Evolutionary conservation across 139 green algal genomes (phyloP).

Genomic region (Auxenochlorella pyrenoidosa): DNA sequence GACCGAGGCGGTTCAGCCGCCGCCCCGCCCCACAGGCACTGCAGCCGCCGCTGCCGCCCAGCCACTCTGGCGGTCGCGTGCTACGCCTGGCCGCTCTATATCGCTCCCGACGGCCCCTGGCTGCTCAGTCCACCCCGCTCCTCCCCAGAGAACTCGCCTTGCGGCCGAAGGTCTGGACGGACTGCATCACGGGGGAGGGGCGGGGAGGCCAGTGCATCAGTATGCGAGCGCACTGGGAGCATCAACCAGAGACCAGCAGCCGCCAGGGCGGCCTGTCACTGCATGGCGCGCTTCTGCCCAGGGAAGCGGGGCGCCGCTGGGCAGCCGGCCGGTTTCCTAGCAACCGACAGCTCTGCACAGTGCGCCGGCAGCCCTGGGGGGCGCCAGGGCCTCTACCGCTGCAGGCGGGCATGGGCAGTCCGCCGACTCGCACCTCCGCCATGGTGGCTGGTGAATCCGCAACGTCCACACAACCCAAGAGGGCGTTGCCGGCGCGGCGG

Average conservation of each 20-base stretch:
- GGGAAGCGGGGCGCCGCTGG: too few species aligned
- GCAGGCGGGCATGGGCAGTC: too few species aligned
- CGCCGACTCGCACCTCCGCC: constrained; percentile 12
- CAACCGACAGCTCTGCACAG: too few species aligned
- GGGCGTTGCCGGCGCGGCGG: constrained; percentile 4
- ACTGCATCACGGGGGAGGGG: constrained; percentile 62
- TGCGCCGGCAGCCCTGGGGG: too few species aligned
- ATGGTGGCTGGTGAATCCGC: constrained; percentile 7
- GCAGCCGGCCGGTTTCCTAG: too few species aligned
- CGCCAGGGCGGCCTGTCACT: too few species aligned
- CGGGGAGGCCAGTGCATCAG: not conserved
- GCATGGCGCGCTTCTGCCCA: too few species aligned
- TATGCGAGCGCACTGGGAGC: not conserved
- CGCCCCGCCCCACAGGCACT: not conserved
- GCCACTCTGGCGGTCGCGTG: not conserved
- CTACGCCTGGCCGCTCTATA: not conserved
- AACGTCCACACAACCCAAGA: constrained; percentile 6
- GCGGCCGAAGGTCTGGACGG: constrained; percentile 97
- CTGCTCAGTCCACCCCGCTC: not conserved
- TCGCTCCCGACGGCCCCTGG: too few species aligned
- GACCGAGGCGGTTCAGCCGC: not conserved
- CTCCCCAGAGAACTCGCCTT: constrained; percentile 68
- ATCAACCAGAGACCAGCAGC: too few species aligned
- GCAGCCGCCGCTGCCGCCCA: not conserved
- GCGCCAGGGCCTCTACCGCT: too few species aligned